Conservation (phyloP, 2,329 filamentous ascomycete species). For the Orbilia javanica region DNA sequence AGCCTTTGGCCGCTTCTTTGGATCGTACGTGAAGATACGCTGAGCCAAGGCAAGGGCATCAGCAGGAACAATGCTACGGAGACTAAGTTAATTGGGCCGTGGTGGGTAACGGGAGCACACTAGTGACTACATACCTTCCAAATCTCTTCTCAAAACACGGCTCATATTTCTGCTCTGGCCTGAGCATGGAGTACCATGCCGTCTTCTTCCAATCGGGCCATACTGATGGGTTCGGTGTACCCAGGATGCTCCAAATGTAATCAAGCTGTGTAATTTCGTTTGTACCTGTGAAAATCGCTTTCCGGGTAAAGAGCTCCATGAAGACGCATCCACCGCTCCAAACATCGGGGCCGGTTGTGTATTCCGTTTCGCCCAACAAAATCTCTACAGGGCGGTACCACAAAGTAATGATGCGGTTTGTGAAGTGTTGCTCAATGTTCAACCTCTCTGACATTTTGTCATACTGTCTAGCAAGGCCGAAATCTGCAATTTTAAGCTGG, state of each 20-base stretch:
- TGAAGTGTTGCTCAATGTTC: slow-evolving; percentile 86
- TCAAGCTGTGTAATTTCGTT: slow-evolving; percentile 96
- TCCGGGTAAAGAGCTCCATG: slow-evolving; percentile 93
- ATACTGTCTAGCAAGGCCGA: slow-evolving; percentile 95
- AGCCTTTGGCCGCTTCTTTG: slow-evolving; percentile 82
- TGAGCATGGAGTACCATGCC: slow-evolving; percentile 94
- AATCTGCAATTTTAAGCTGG: slow-evolving; percentile 91
- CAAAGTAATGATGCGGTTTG: slow-evolving; percentile 97
- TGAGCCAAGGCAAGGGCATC: slow-evolving; percentile 85
- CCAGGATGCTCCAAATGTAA: slow-evolving; percentile 93
- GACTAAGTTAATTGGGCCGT: neutral
- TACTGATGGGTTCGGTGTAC: slow-evolving; percentile 83
- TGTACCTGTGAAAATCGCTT: slow-evolving; percentile 94
- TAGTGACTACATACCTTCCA: slow-evolving; percentile 62
- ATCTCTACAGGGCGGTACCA: slow-evolving; percentile 96
- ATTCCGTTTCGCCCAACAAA: slow-evolving; percentile 89
- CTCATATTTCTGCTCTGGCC: slow-evolving; percentile 79
- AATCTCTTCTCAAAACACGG: slow-evolving; percentile 87
- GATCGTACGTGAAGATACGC: slow-evolving; percentile 91
- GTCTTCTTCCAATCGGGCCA: slow-evolving; percentile 95
- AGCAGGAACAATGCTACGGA: slow-evolving; percentile 72
- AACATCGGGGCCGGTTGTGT: slow-evolving; percentile 89
- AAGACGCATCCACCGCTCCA: slow-evolving; percentile 98
- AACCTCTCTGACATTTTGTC: slow-evolving; percentile 75
- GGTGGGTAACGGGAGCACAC: too few species aligned